phyloP scores from a whole-genome alignment of 1,284 basidiomycete genomes.

The Tilletia walkeri region DNA sequence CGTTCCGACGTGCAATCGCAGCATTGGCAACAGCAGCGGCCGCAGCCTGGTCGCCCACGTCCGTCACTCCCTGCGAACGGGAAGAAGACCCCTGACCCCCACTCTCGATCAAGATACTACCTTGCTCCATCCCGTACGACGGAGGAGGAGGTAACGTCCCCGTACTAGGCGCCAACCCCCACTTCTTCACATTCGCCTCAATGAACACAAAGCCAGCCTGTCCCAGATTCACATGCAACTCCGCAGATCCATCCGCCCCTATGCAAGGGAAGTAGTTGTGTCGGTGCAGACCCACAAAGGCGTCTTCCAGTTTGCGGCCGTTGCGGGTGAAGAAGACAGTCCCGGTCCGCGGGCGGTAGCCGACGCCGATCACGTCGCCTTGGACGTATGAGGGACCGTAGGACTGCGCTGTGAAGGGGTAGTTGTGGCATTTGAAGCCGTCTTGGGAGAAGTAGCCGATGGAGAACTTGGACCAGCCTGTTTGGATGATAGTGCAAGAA shows the following conservation, averaged over 20 bases:
- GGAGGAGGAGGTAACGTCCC: conserved; percentile 54
- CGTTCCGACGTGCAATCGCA: conserved; percentile 1
- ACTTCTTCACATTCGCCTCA: conserved; percentile 55
- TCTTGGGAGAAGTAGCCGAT: conserved; percentile 88
- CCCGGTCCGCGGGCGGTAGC: conserved; percentile 52
- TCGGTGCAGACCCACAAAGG: conserved; percentile 49
- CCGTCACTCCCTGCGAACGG: conserved; percentile 10
- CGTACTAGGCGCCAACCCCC: conserved; percentile 55
- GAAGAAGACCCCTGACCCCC: conserved; percentile 9
- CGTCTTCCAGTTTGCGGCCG: conserved; percentile 52
- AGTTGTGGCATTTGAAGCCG: conserved; percentile 96
- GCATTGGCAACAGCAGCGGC: conserved; percentile 6
- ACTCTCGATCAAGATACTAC: conserved; percentile 55
- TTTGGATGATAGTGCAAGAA: not conserved
- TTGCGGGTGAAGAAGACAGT: conserved; percentile 55
- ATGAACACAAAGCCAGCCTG: conserved; percentile 56
- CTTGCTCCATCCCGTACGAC: conserved; percentile 53
- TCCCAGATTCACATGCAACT: conserved; percentile 54
- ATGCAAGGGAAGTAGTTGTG: conserved; percentile 55
- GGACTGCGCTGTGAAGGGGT: conserved; percentile 83
- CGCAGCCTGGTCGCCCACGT: not conserved
- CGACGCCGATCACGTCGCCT: conserved; percentile 61
- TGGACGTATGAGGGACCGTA: conserved; percentile 84
- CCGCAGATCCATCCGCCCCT: conserved; percentile 50
- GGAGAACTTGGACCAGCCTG: conserved; percentile 80